These are phyloP conservation scores for Naematelia aurantialba DNA, from an alignment of 768 basidiomycete species.

Conservation along the genomic window DNA sequence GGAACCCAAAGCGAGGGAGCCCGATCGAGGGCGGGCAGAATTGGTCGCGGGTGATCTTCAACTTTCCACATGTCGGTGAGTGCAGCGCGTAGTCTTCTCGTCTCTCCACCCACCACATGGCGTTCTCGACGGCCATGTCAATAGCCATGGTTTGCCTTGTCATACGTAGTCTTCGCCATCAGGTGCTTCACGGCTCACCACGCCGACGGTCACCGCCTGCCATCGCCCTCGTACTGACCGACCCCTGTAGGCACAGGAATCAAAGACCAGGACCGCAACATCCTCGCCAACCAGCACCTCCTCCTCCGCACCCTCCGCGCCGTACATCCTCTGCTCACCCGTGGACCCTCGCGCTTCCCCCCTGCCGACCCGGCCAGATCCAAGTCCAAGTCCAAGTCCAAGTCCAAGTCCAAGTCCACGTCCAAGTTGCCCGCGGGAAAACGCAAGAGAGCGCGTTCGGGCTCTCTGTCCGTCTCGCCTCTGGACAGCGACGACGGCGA, in stretches of 20 bases:
- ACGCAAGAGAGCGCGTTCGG: not conserved
- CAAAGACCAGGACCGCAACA: conserved; percentile 87
- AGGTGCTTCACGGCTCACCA: too few relatives aligned
- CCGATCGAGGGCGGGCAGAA: conserved; percentile 52
- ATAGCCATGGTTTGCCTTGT: not conserved
- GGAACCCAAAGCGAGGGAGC: conserved; percentile 49
- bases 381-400: conserved; percentile 1
- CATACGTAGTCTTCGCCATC: too few relatives aligned
- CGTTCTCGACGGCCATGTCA: not conserved
- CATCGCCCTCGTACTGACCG: too few relatives aligned
- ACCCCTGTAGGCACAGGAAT: conserved; percentile 65
- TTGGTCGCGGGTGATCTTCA: conserved; percentile 84
- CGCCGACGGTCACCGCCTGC: too few relatives aligned
- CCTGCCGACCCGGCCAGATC: not conserved
- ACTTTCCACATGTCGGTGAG: conserved; percentile 93
- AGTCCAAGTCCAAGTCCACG: not conserved
- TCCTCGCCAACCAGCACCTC: conserved; percentile 79
- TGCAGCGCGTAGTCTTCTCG: conserved; percentile 7
- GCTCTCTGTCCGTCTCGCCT: not conserved
- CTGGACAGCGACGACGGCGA: conserved; percentile 25
- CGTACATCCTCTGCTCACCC: conserved; percentile 60
- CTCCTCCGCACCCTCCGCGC: conserved; percentile 77
- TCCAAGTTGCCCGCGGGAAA: too few relatives aligned
- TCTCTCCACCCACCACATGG: not conserved
- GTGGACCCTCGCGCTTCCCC: conserved; percentile 58